phyloP scores from a whole-genome alignment of 1,284 basidiomycete species.

The Cryptococcus sp. region DNA sequence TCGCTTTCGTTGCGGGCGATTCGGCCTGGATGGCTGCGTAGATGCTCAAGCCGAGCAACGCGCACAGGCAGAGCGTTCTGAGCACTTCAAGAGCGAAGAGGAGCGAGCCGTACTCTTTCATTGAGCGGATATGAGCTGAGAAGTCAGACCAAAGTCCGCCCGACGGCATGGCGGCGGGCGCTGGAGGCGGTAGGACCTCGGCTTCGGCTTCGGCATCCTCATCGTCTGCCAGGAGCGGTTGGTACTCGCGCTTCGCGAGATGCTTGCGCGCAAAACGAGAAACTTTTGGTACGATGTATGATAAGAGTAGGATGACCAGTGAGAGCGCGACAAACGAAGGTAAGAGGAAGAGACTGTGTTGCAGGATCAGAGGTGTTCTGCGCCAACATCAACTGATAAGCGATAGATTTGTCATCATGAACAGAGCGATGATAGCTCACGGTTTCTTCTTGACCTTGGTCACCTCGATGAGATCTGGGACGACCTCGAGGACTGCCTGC shows the following conservation, averaged over 20 bases:
- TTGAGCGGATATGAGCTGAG: constrained; percentile 38
- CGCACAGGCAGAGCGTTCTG: constrained; percentile 38
- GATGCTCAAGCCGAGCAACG: constrained; percentile 48
- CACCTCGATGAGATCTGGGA: constrained; percentile 12
- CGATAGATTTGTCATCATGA: background rate
- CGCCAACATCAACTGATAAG: background rate
- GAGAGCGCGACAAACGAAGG: constrained; percentile 44
- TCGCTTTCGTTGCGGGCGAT: constrained; percentile 19
- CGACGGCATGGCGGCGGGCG: constrained; percentile 39
- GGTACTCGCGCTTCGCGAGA: constrained; percentile 21
- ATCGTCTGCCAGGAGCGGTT: constrained; percentile 32
- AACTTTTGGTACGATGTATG: constrained; percentile 31
- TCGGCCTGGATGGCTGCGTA: constrained; percentile 49
- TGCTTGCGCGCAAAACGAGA: constrained; percentile 25
- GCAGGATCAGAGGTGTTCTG: constrained; percentile 26
- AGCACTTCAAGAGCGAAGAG: constrained; percentile 47
- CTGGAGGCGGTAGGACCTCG: constrained; percentile 21
- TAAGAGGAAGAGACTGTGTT: constrained; percentile 46
- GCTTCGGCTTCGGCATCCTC: constrained; percentile 29
- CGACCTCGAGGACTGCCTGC: constrained; percentile 12
- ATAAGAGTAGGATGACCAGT: constrained; percentile 32
- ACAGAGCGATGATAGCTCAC: constrained; percentile 4
- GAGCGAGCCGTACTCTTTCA: constrained; percentile 42
- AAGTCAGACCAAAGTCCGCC: constrained; percentile 48
- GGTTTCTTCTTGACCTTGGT: constrained; percentile 15